Conservation (phyloP, 116 monocot species). For the Thalassia testudinum region DNA sequence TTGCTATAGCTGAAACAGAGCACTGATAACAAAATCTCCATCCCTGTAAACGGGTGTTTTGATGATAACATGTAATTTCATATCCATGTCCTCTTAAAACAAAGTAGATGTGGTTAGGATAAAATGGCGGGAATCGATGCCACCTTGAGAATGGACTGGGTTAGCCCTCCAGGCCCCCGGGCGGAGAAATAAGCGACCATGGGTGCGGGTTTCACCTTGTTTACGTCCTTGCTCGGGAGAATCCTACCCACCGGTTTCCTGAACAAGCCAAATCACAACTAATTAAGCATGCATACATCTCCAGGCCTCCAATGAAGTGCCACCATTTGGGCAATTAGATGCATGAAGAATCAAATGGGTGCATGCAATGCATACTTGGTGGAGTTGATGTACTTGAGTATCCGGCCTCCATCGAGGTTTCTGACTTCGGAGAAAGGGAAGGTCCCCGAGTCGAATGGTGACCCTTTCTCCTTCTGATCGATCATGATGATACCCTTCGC, state of each 20-base stretch:
- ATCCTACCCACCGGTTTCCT: conserved; percentile 60
- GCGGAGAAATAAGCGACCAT: conserved; percentile 79
- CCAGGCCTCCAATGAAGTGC: too few species aligned
- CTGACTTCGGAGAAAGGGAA: conserved; percentile 78
- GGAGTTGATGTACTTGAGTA: conserved; percentile 75
- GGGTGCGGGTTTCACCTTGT: conserved; percentile 53
- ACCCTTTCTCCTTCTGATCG: conserved; percentile 43
- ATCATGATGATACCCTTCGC: conserved; percentile 72
- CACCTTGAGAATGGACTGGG: conserved; percentile 84
- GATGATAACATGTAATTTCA: background rate
- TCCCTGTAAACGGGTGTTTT: background rate
- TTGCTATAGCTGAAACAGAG: too few species aligned
- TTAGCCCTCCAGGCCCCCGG: conserved; percentile 78
- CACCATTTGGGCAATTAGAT: too few species aligned
- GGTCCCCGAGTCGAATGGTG: conserved; percentile 62
- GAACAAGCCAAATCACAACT: background rate
- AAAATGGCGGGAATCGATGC: too few species aligned
- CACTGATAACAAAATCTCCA: too few species aligned
- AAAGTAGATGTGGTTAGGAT: too few species aligned
- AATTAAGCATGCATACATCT: too few species aligned
- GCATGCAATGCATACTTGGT: conserved; percentile 31
- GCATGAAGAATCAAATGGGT: too few species aligned
- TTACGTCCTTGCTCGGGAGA: conserved; percentile 38
- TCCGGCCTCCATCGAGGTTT: conserved; percentile 33
- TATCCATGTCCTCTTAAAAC: background rate